Base-by-base conservation (phyloP, 2,329 filamentous ascomycete genomes). In the Ceratocystis cacaofunesta region DNA sequence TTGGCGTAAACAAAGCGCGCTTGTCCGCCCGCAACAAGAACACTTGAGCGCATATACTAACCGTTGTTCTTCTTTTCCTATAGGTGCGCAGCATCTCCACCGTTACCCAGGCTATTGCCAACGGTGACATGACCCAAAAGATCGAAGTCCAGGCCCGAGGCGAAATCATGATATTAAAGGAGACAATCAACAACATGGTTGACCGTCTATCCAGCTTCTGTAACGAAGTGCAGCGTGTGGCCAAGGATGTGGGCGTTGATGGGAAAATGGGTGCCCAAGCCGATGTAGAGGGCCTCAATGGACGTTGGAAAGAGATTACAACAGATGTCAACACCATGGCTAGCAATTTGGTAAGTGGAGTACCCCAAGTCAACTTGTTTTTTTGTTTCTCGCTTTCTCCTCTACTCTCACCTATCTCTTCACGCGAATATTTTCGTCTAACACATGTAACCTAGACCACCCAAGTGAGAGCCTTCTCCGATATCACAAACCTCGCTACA, bases 131-230 rank as follows among this genome's bases (percentile, higher is more conserved):
- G 84, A 95, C 89, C 75, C 89, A 92, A 75, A 94, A 94, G 77
- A 96, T 97, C 71, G 89, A 95, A 69, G 92, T 97, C 6, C 88
- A 95, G 71, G 92, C 92, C 64, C 91, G 92, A 75, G 92, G 92
- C 76, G 92, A 97, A 76, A 96, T 97, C 69, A 83, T 94, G 69
- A 87, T 95, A 2, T 78, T 97, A 63, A 96, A 96, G 74, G 90
- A 95, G 72, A 97, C 92, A 55, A 96, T 96, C 78, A 96, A 96
- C 75, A 92, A 96, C 85, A 96, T 96, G 92, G 92, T 97, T 69
- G 92, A 92, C 73, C 85, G 92, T 69, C 78, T 99, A 62, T 95
- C 94, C 67, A 92, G 92, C 69, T 97, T 96, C 83, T 96, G 92
- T 65, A 91, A 95, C 70, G 92, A 96, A 73, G 88, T 99, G 69